phyloP scores from a whole-genome alignment of 768 basidiomycete genomes.

The Galerina sulciceps region DNA sequence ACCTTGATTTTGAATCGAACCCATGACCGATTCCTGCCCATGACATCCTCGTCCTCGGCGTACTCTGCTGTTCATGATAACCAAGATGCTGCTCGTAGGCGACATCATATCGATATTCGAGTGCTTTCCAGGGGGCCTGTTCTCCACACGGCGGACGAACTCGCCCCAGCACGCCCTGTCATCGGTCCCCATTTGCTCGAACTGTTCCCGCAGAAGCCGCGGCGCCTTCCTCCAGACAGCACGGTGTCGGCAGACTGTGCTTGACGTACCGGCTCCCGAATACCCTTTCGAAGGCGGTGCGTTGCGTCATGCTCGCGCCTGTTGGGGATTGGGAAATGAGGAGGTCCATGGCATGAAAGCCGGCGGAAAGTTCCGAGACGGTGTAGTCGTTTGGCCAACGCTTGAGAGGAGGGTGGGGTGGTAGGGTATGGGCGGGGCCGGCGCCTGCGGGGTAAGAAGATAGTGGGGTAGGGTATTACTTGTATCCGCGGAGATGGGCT shows the following conservation, averaged over 20 bases:
- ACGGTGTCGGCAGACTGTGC: slow-evolving; percentile 74
- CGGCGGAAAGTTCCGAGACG: slow-evolving; percentile 64
- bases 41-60: slow-evolving; percentile 25
- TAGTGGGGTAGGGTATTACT: slow-evolving; percentile 26
- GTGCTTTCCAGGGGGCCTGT: slow-evolving; percentile 39
- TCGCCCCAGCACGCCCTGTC: slow-evolving; percentile 72
- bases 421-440: slow-evolving; percentile 43
- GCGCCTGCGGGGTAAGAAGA: slow-evolving; percentile 28
- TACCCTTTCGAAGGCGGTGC: slow-evolving; percentile 69
- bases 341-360: slow-evolving; percentile 57
- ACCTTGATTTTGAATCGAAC: slow-evolving; percentile 33
- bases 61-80: slow-evolving; percentile 20
- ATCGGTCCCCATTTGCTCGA: slow-evolving; percentile 56
- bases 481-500: slow-evolving; percentile 12
- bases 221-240: slow-evolving; percentile 68
- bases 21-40: slow-evolving; percentile 27
- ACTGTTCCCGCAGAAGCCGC: slow-evolving; percentile 47
- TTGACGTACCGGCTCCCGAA: slow-evolving; percentile 77
- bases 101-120: slow-evolving; percentile 19
- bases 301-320: slow-evolving; percentile 57
- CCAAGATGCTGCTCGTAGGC: slow-evolving; percentile 12
- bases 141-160: slow-evolving; percentile 67
- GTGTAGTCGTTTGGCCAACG: slow-evolving; percentile 82
- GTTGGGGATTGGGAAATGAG: slow-evolving; percentile 40
- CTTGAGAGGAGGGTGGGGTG: slow-evolving; percentile 67